Evolutionary conservation across 202 grass and related monocot genomes (phyloP), one percentile per base, ranked within the genome.

Genomic region (Cymbopogon flexuosus): DNA sequence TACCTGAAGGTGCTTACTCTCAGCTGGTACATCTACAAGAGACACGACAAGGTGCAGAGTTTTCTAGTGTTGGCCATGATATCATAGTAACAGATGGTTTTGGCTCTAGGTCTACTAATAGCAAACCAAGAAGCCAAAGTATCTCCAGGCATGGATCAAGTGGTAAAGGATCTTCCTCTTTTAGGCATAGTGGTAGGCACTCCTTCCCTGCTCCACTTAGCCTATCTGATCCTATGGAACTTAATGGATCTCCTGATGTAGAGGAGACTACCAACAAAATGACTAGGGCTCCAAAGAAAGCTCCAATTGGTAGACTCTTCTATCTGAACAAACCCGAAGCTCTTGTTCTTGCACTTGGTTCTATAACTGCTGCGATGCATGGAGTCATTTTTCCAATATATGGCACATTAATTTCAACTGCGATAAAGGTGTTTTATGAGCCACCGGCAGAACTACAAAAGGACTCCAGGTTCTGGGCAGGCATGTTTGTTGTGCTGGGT

Each of bases 391-490:
- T 91, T 7, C 88, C 88, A 3, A 10, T 86, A 47, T 87, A 79
- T 62, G 88, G 79, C 54, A 79, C 41, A 66, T 16, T 94, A 69
- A 82, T 94, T 75, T 94, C 91, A 56, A 86, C 61, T 60, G 83
- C 81, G 10, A 89, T 91, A 81, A 82, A 94, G 41, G 57, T 74
- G 10, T 97, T 97, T 66, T 97, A 97, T 78, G 84, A 93, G 73
- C 93, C 91, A 16, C 90, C 88, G 18, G 52, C 83, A 52, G 66
- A 90, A 85, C 60, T 97, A 30, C 67, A 49, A 6, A 97, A 92
- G 43, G 85, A 92, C 78, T 90, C 87, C 2, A 93, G 71, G 46
- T 97, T 97, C 90, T 93, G 83, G 94, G 85, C 91, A 79, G 58
- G 84, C 62, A 91, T 92, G 85, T 97, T 88, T 79, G 79, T 73